These are phyloP conservation scores for Sporothrix variecibatus DNA, from an alignment of 2,329 filamentous ascomycete species.

Conservation along the genomic window DNA sequence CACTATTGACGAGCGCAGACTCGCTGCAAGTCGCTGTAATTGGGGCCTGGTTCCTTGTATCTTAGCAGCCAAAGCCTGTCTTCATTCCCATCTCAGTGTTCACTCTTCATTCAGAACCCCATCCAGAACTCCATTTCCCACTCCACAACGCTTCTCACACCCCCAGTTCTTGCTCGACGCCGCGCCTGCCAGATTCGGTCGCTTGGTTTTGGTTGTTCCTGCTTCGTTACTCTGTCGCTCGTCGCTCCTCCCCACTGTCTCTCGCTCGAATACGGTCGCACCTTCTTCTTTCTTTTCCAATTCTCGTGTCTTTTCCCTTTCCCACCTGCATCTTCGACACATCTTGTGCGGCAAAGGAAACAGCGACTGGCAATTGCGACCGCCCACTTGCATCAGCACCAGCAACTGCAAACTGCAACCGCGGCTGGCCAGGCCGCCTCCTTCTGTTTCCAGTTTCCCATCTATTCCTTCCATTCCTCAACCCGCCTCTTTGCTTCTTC, in stretches of 20 bases:
- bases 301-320: neutral
- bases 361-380: constrained; percentile 15
- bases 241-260: neutral
- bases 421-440: constrained; percentile 10
- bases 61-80: neutral
- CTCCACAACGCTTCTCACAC: neutral
- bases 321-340: neutral
- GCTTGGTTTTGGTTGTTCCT: neutral
- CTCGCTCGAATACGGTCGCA: constrained; percentile 5
- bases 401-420: constrained; percentile 16
- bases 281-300: neutral
- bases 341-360: neutral
- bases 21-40: neutral
- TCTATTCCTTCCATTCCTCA: constrained; percentile 8
- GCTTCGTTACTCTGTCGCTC: neutral
- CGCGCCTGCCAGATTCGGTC: neutral
- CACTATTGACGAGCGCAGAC: neutral
- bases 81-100: neutral
- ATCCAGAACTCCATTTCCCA: neutral
- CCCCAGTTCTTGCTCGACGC: neutral
- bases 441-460: constrained; percentile 5
- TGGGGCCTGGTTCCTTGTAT: neutral
- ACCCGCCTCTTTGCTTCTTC: neutral
- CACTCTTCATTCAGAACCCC: neutral
- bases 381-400: no score